Base-by-base conservation (phyloP, 345 rosid species). In the Eucalyptus erythrocorys region DNA sequence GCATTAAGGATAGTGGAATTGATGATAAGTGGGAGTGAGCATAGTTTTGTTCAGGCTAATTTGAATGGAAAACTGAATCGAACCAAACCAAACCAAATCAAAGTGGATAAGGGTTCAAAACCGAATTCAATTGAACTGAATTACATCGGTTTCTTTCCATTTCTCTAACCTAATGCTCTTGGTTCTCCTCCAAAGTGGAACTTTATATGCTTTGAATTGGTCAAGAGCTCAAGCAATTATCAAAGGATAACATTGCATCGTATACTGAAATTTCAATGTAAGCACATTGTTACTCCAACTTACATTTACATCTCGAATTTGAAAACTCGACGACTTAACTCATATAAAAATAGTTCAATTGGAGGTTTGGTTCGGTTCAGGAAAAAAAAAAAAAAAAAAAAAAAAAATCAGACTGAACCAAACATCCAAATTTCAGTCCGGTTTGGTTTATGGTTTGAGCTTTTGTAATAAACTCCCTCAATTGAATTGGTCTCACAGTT, bases 331-430 rank as follows among this genome's bases (percentile, higher is more conserved):
- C 16, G 1, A 59, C 32, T 59, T 59, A 3, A 59, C 66, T 59
- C 32, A 5, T 59, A 27, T 26, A 0, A 59, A 59, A 26, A 3
- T 59, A 59, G 4, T 59, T 26, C 7, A 26, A 0, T 27, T 4
- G 32, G 66, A 15, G 1, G n/a, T 59, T 59, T 59, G 66, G 66
- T 59, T 27, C 14, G 8, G 66, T 59, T 59, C 7, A 27, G 1
- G 26, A 6, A 27, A 27, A 59, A 57, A 24, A 48, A 43, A n/a
- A n/a, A n/a, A n/a, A n/a, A n/a, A 6, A 27, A 27, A 59, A 57
- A 24, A 48, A 55, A 10, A 55, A 55, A 55, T 55, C 61, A 24
- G 1, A 55, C 3, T 1, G 30, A 55, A 55, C 30, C 61, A 55
- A 55, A 24, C 30, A 1, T 24, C 30, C 13, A 10, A 55, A 55